Conservation (phyloP, 2,329 filamentous ascomycete species). For the Helotiales sp. region DNA sequence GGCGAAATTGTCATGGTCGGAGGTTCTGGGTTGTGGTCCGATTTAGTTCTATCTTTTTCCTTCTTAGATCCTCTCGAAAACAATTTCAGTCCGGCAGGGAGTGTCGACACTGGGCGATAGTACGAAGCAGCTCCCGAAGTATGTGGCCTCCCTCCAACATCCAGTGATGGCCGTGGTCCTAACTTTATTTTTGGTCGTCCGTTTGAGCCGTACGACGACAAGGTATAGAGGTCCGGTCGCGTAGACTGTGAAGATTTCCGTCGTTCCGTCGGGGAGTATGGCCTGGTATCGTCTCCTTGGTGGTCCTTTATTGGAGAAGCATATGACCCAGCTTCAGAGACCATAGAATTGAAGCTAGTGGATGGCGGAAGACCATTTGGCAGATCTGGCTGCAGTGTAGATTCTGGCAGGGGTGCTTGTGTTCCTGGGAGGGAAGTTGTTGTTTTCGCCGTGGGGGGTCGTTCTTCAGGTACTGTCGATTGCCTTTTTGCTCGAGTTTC, state of each 20-base stretch:
- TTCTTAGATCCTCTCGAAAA: conserved; percentile 64
- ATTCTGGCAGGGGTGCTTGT: conserved; percentile 21
- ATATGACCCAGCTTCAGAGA: conserved; percentile 26
- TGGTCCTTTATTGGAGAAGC: background rate
- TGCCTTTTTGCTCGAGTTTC: conserved; percentile 63
- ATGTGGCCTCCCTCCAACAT: conserved; percentile 65
- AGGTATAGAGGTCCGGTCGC: conserved; percentile 56
- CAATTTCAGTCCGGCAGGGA: conserved; percentile 80
- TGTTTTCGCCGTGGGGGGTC: conserved; percentile 38
- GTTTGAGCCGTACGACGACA: conserved; percentile 50
- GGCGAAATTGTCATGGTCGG: conserved; percentile 40
- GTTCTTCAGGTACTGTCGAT: conserved; percentile 57
- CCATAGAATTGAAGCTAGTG: conserved; percentile 24
- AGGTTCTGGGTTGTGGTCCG: conserved; percentile 39
- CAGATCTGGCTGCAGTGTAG: conserved; percentile 21
- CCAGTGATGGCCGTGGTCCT: conserved; percentile 79
- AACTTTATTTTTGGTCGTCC: conserved; percentile 86
- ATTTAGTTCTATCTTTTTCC: conserved; percentile 50
- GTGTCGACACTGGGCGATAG: conserved; percentile 74
- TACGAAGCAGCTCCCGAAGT: conserved; percentile 61
- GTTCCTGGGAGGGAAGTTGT: conserved; percentile 24
- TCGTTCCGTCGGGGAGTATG: conserved; percentile 34
- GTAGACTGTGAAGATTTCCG: conserved; percentile 55
- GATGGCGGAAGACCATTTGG: conserved; percentile 25
- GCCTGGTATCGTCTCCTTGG: background rate